Conservation (phyloP, 2,329 filamentous ascomycete genomes). For the Berkeleyomyces rouxiae region DNA sequence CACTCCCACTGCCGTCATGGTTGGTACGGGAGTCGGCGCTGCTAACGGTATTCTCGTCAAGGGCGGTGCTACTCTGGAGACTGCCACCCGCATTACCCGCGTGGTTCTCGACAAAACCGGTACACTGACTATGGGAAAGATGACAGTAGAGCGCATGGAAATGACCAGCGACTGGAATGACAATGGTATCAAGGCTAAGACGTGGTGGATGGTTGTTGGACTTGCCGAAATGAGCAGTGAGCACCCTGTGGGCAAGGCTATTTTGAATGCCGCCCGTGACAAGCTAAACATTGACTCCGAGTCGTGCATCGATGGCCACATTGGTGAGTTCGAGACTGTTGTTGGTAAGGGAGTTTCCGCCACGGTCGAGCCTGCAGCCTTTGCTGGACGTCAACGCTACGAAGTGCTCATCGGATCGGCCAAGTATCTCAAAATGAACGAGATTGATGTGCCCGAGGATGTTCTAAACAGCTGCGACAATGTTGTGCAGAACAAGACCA, state of each 20-base stretch:
- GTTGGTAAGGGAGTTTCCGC: constrained; percentile 79
- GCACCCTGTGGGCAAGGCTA: constrained; percentile 86
- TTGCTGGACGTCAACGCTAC: constrained; percentile 42
- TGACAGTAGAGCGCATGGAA: constrained; percentile 66
- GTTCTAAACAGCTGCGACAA: constrained; percentile 45
- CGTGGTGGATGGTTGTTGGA: constrained; percentile 94
- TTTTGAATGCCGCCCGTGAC: constrained; percentile 56
- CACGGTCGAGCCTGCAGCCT: constrained; percentile 48
- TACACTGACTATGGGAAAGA: constrained; percentile 84
- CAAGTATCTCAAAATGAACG: constrained; percentile 54
- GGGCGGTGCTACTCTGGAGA: constrained; percentile 81
- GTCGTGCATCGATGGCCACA: constrained; percentile 60
- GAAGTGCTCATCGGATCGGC: constrained; percentile 72
- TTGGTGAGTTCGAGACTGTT: constrained; percentile 68
- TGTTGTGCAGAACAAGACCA: constrained; percentile 21
- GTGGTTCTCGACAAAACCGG: constrained; percentile 93
- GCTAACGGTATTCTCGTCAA: constrained; percentile 97
- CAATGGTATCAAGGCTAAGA: constrained; percentile 47
- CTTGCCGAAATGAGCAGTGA: constrained; percentile 93
- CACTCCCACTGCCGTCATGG: constrained; percentile 96
- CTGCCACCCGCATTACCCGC: constrained; percentile 74
- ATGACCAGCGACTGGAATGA: constrained; percentile 53
- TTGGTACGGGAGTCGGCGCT: constrained; percentile 90
- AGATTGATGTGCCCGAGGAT: constrained; percentile 46
- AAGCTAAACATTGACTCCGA: constrained; percentile 59